A percentile compares a stretch with the other conserved stretches of the same genome.
phyloP scores from a whole-genome alignment of 2,329 filamentous ascomycete genomes.

The Fusarium sp. region DNA sequence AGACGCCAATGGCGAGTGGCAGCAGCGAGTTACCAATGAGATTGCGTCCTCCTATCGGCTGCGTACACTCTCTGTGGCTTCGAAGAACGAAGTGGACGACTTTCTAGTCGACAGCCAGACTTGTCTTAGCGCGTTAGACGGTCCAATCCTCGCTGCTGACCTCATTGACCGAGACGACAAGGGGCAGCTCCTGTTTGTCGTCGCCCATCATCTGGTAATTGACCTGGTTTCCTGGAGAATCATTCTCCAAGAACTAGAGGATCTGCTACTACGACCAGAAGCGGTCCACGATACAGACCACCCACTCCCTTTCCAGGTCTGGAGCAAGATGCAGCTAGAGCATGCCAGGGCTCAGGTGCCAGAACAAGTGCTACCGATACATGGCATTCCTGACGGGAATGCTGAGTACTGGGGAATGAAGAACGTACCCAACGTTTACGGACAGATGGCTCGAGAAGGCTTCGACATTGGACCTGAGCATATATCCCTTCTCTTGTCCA shows the following conservation, averaged over 20 bases:
- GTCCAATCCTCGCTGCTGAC: constrained; percentile 26
- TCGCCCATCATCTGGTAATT: constrained; percentile 54
- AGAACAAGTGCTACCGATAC: constrained; percentile 43
- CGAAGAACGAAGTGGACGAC: neutral
- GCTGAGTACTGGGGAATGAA: constrained; percentile 44
- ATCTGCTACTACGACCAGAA: constrained; percentile 44
- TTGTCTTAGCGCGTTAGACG: constrained; percentile 10
- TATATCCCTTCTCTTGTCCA: constrained; percentile 36
- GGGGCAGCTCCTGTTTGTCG: constrained; percentile 50
- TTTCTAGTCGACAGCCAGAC: constrained; percentile 27
- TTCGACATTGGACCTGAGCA: constrained; percentile 27
- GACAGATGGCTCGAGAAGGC: constrained; percentile 27
- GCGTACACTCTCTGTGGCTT: neutral
- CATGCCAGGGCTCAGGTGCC: constrained; percentile 13
- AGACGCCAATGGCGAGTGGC: constrained; percentile 5
- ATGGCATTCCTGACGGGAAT: constrained; percentile 33
- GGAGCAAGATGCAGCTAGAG: constrained; percentile 50
- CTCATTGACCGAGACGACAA: constrained; percentile 21
- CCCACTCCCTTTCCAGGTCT: constrained; percentile 51
- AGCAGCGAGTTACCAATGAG: constrained; percentile 23
- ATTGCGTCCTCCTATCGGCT: constrained; percentile 20
- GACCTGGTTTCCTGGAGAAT: constrained; percentile 61
- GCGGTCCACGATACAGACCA: constrained; percentile 21
- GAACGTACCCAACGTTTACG: constrained; percentile 31
- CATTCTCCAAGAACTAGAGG: constrained; percentile 51